Percentiles rank a stretch among this genome's conserved stretches.
Evolutionary conservation across 1,284 basidiomycete genomes (phyloP).

Genomic region (Uromyces viciae-fabae): DNA sequence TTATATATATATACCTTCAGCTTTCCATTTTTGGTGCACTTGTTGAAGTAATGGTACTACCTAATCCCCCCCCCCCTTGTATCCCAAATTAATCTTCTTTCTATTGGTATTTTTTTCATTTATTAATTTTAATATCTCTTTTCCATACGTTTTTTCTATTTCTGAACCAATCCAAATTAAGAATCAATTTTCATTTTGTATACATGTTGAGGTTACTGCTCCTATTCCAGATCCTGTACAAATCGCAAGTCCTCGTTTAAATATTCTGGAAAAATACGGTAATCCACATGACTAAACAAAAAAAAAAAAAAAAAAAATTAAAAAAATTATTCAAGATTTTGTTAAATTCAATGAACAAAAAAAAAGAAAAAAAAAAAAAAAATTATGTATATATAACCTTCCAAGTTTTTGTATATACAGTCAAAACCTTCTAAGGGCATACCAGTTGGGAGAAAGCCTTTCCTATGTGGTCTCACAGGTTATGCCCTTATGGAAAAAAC

Average conservation of each 20-base stretch:
- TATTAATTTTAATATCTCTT: slow-evolving; percentile 68
- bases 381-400: background rate
- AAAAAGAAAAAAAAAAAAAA: too few species aligned
- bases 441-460: too few species aligned
- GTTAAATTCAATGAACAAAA: too few species aligned
- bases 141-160: slow-evolving; percentile 65
- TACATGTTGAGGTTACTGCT: slow-evolving; percentile 68
- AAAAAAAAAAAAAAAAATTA: too few species aligned
- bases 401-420: slow-evolving; percentile 5
- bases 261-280: slow-evolving; percentile 69
- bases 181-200: slow-evolving; percentile 68
- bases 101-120: slow-evolving; percentile 65
- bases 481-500: too few species aligned
- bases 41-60: slow-evolving; percentile 71
- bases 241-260: slow-evolving; percentile 69
- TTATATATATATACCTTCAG: slow-evolving; percentile 61
- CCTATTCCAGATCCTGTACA: slow-evolving; percentile 74
- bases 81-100: slow-evolving; percentile 69
- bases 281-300: slow-evolving; percentile 67
- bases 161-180: slow-evolving; percentile 65
- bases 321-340: too few species aligned
- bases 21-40: slow-evolving; percentile 64
- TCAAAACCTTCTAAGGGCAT: slow-evolving; percentile 53
- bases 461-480: too few species aligned
- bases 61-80: slow-evolving; percentile 66